These are phyloP conservation scores for Saposhnikovia divaricata DNA, from an alignment of 129 eudicot species.

Conservation along the genomic window DNA sequence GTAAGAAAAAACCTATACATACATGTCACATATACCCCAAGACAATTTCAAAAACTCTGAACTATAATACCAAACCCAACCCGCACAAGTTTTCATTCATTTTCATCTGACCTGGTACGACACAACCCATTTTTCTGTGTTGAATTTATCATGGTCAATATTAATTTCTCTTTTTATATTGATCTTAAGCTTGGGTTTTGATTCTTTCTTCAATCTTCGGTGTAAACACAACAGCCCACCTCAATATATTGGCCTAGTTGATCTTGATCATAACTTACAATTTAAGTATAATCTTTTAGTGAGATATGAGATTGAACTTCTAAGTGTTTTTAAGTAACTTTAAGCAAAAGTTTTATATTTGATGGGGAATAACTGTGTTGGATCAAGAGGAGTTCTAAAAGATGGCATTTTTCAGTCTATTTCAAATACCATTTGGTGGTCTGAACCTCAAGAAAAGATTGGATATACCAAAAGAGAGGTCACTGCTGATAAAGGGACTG, in stretches of 20 bases:
- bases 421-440: constrained; percentile 37
- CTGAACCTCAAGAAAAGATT: constrained; percentile 38
- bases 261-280: not conserved
- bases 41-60: constrained; percentile 2
- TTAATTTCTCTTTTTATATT: not conserved
- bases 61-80: not conserved
- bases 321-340: constrained; percentile 2
- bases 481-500: constrained; percentile 13
- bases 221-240: not conserved
- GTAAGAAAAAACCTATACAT: not conserved
- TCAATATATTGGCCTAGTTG: not conserved
- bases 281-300: not conserved
- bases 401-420: constrained; percentile 38
- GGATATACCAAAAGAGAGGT: constrained; percentile 21
- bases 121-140: not conserved
- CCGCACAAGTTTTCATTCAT: too few relatives aligned
- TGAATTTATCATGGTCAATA: not conserved
- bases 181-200: not conserved
- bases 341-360: not conserved
- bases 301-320: not conserved
- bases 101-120: constrained; percentile 10
- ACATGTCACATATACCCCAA: not conserved
- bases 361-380: constrained; percentile 75
- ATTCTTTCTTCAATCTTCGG: not conserved
- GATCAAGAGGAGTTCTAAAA: constrained; percentile 33